Evolutionary conservation across 257 asterid species (phyloP).

Genomic region (Forsythia viridissima): DNA sequence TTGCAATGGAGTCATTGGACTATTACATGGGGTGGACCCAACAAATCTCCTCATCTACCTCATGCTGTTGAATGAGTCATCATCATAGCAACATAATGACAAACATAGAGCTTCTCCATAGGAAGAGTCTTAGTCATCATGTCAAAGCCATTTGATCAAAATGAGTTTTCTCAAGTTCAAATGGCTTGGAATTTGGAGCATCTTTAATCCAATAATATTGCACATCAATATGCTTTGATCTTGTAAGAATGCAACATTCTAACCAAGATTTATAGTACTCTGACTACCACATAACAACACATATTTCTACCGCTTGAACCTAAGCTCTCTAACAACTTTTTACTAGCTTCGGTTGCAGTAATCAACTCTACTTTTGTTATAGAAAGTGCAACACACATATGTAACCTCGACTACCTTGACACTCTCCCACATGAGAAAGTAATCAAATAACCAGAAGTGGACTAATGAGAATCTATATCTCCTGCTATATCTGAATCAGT

Average conservation of each 20-base stretch:
- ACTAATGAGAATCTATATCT: neutral
- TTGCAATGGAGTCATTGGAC: too few relatives aligned
- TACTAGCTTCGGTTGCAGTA: neutral
- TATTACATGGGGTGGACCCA: neutral
- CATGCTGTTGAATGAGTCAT: neutral
- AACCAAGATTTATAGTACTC: neutral
- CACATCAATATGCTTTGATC: neutral
- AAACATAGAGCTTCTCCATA: neutral
- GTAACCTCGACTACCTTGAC: neutral
- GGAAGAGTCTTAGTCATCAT: neutral
- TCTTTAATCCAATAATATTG: neutral
- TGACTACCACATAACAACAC: neutral
- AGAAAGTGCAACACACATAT: neutral
- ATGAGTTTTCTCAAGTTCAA: neutral
- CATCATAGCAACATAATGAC: neutral
- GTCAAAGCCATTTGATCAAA: neutral
- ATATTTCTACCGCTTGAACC: neutral
- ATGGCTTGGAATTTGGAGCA: neutral
- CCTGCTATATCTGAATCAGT: too few relatives aligned
- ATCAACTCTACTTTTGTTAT: neutral
- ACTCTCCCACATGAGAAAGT: neutral
- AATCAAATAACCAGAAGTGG: neutral
- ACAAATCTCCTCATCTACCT: neutral
- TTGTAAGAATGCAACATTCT: neutral
- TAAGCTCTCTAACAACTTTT: neutral